These are phyloP conservation scores for Fusarium stilboides DNA, from an alignment of 2,329 filamentous ascomycete genomes.

Conservation along the genomic window DNA sequence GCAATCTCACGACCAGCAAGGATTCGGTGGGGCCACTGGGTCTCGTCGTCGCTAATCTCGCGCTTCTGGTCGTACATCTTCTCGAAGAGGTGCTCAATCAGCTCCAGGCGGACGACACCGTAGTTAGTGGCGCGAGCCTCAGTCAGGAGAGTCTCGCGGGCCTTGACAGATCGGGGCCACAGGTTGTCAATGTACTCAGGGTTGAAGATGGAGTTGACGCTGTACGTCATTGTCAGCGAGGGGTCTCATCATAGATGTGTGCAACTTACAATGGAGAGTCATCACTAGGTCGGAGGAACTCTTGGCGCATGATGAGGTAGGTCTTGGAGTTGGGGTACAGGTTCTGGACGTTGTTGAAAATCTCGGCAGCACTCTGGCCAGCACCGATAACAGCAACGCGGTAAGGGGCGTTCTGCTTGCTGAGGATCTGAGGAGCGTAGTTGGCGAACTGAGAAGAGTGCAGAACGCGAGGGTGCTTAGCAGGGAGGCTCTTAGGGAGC, in stretches of 20 bases:
- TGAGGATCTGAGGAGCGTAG: constrained; percentile 72
- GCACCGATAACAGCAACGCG: constrained; percentile 88
- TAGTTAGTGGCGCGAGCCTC: constrained; percentile 92
- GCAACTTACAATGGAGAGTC: constrained; percentile 90
- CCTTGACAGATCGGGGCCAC: constrained; percentile 75
- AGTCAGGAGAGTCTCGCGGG: constrained; percentile 73
- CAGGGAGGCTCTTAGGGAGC: constrained; percentile 79
- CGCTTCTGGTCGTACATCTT: constrained; percentile 89
- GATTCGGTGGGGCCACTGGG: constrained; percentile 86
- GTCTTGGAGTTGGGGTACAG: constrained; percentile 87
- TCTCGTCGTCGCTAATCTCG: constrained; percentile 76
- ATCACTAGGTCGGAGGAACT: constrained; percentile 90
- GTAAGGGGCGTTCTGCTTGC: constrained; percentile 70
- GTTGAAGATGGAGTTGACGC: constrained; percentile 97
- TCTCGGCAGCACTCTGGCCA: constrained; percentile 95
- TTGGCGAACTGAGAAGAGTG: constrained; percentile 91
- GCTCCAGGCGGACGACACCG: constrained; percentile 89
- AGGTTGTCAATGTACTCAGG: constrained; percentile 85
- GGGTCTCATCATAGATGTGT: background rate
- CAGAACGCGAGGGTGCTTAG: constrained; percentile 79
- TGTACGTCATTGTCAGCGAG: constrained; percentile 58
- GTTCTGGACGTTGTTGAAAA: constrained; percentile 89
- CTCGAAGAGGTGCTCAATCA: constrained; percentile 91
- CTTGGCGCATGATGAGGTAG: constrained; percentile 83
- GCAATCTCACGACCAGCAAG: constrained; percentile 77